Percentiles rank a stretch among this genome's conserved stretches.
Conservation (phyloP, 2,329 filamentous ascomycete genomes). For the Epichloe aotearoae region DNA sequence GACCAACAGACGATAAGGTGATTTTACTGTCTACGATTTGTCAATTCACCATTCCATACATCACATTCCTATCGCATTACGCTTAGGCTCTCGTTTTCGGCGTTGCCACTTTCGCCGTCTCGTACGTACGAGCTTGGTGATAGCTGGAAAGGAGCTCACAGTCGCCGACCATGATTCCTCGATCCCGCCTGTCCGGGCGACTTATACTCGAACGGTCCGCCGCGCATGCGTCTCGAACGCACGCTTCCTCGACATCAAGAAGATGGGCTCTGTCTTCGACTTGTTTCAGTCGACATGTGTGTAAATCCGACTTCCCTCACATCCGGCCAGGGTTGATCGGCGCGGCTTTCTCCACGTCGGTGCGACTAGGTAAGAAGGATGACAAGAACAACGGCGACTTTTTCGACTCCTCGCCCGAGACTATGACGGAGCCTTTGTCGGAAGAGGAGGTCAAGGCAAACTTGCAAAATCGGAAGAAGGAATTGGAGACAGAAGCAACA, state of each 20-base stretch:
- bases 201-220: slow-evolving; percentile 24
- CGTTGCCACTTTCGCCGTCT: slow-evolving; percentile 2
- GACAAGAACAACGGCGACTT: slow-evolving; percentile 31
- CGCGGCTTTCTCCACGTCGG: slow-evolving; percentile 25
- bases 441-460: slow-evolving; percentile 41
- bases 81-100: neutral
- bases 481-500: slow-evolving; percentile 31
- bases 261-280: slow-evolving; percentile 16
- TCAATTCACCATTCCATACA: neutral
- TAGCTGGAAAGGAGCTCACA: neutral
- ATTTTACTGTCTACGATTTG: no score
- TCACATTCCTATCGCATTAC: neutral
- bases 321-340: slow-evolving; percentile 15
- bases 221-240: slow-evolving; percentile 13
- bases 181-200: slow-evolving; percentile 26
- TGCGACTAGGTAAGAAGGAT: slow-evolving; percentile 22
- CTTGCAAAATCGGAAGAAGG: slow-evolving; percentile 30
- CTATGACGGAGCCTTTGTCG: slow-evolving; percentile 31
- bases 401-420: slow-evolving; percentile 33
- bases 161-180: slow-evolving; percentile 25
- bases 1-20: slow-evolving; percentile 4
- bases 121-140: slow-evolving; percentile 3
- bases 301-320: slow-evolving; percentile 18
- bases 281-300: slow-evolving; percentile 17
- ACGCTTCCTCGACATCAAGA: slow-evolving; percentile 12